Evolutionary conservation across 768 basidiomycete species (phyloP).

Genomic region (Auriculariales sp.): DNA sequence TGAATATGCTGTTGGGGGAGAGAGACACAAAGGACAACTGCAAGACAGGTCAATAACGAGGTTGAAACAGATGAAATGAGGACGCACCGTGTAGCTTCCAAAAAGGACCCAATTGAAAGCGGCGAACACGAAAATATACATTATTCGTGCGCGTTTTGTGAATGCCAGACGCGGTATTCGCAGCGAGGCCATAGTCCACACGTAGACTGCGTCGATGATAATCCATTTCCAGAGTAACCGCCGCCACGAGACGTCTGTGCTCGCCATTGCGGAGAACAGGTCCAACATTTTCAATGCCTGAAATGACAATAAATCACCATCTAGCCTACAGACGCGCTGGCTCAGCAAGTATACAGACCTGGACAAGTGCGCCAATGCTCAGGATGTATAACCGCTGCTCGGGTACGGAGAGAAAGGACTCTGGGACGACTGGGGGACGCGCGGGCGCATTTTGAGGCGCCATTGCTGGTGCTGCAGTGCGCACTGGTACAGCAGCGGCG

Average conservation of each 20-base stretch:
- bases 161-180: constrained; percentile 23
- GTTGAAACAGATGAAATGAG: constrained; percentile 2
- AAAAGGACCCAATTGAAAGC: constrained; percentile 18
- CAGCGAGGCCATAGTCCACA: constrained; percentile 16
- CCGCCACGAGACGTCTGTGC: constrained; percentile 30
- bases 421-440: constrained; percentile 44
- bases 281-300: constrained; percentile 73
- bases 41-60: neutral
- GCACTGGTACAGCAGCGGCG: no score
- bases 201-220: constrained; percentile 13
- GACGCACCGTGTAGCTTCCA: constrained; percentile 12
- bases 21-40: neutral
- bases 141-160: constrained; percentile 10
- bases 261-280: constrained; percentile 38
- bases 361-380: constrained; percentile 59
- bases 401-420: constrained; percentile 57
- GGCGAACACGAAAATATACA: constrained; percentile 10
- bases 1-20: neutral
- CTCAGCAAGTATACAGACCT: constrained; percentile 31
- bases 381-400: constrained; percentile 69
- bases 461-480: no score
- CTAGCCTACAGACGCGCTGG: constrained; percentile 1
- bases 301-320: no score
- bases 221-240: constrained; percentile 51
- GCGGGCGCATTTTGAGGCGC: no score